A percentile compares a stretch with the other conserved stretches of the same genome.
These are phyloP conservation scores for Arthroderma uncinatum DNA, from an alignment of 2,329 filamentous ascomycete genomes.

Conservation along the genomic window DNA sequence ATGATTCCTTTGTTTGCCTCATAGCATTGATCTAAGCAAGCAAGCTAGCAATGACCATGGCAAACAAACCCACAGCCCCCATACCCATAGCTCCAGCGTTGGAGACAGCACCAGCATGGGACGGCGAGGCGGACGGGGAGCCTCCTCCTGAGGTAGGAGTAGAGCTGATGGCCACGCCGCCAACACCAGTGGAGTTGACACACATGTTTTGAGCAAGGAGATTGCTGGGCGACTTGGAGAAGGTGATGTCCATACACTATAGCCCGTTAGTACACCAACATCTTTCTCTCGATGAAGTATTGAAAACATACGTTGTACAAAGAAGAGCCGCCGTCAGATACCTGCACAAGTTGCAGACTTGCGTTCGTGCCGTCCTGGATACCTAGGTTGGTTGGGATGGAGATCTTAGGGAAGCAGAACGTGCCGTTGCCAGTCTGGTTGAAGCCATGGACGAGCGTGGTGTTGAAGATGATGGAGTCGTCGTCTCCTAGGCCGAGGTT, in stretches of 20 bases:
- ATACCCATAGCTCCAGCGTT: neutral
- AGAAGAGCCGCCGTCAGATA: slow-evolving; percentile 29
- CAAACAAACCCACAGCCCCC: neutral
- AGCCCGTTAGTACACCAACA: neutral
- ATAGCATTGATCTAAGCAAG: neutral
- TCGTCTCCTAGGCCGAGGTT: slow-evolving; percentile 36
- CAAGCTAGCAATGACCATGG: neutral
- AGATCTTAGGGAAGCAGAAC: slow-evolving; percentile 35
- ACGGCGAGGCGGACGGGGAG: neutral
- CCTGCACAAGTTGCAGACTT: slow-evolving; percentile 37
- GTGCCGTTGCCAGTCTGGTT: slow-evolving; percentile 40
- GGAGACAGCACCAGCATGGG: neutral
- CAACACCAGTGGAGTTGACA: slow-evolving; percentile 31
- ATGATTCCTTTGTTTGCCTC: too few species aligned
- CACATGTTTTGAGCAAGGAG: slow-evolving; percentile 29
- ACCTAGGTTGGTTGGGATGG: slow-evolving; percentile 21
- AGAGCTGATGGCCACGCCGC: slow-evolving; percentile 19
- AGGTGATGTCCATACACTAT: slow-evolving; percentile 37
- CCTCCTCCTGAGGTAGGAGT: neutral
- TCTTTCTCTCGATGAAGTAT: neutral
- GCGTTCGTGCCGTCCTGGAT: slow-evolving; percentile 32
- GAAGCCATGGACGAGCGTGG: slow-evolving; percentile 33
- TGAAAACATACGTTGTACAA: slow-evolving; percentile 37
- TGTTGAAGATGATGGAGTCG: slow-evolving; percentile 36
- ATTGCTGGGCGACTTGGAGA: slow-evolving; percentile 26